These are phyloP conservation scores for Pseudoneurospora amorphoporcata DNA, from an alignment of 495 filamentous ascomycete species.

Conservation along the genomic window DNA sequence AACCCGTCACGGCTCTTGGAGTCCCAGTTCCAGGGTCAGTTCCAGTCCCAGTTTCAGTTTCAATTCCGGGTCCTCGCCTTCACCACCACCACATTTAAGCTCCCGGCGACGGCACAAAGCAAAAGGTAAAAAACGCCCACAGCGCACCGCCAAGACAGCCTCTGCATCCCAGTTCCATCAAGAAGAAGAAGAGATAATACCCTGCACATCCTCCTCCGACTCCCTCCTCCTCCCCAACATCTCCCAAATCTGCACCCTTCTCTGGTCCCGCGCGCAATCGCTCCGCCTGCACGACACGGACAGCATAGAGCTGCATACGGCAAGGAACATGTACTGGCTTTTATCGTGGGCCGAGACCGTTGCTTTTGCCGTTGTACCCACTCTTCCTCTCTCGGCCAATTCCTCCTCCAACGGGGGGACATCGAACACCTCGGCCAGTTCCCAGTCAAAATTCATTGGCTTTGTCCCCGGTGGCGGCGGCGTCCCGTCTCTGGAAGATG, in stretches of 20 bases:
- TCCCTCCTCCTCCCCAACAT: conserved; percentile 21
- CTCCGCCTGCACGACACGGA: conserved; percentile 8
- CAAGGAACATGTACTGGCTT: conserved; percentile 14
- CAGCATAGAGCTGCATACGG: conserved; percentile 11
- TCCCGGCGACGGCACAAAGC: too few relatives aligned
- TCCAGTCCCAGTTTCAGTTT: background rate
- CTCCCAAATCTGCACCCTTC: conserved; percentile 19
- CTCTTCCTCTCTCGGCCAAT: too few relatives aligned
- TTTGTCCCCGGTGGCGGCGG: too few relatives aligned
- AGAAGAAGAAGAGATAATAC: too few relatives aligned
- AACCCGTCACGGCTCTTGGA: background rate
- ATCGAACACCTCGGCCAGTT: background rate
- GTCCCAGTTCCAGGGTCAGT: background rate
- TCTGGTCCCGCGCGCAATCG: conserved; percentile 15
- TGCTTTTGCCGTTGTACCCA: background rate
- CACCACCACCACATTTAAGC: background rate
- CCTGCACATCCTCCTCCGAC: too few relatives aligned
- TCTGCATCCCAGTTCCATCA: too few relatives aligned
- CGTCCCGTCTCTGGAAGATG: too few relatives aligned
- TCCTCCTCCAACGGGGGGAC: background rate
- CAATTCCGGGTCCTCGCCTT: background rate
- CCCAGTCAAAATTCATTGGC: too few relatives aligned
- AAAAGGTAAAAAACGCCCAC: background rate
- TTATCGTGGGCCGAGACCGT: conserved; percentile 21
- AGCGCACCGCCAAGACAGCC: background rate